These are phyloP conservation scores for Thalassiosira livingstoniorum DNA, from an alignment of 352 stramenopile genomes.

Conservation along the genomic window DNA sequence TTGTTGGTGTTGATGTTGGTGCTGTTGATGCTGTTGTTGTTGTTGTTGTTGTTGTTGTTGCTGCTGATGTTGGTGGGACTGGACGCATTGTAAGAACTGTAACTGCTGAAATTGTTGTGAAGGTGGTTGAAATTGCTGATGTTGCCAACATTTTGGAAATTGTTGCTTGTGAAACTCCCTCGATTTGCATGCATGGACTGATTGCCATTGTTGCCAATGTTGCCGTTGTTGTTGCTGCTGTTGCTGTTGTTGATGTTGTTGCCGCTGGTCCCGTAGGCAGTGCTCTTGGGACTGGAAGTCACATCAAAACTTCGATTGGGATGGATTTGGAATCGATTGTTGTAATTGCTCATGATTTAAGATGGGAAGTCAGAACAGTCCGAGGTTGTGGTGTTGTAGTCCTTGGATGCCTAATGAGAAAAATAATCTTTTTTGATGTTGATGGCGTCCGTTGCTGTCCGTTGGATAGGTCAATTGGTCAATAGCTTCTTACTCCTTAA, in stretches of 20 bases:
- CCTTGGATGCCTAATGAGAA: too few relatives aligned
- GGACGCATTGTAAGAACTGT: not conserved
- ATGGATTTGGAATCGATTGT: too few relatives aligned
- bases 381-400: too few relatives aligned
- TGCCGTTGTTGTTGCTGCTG: not conserved
- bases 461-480: too few relatives aligned
- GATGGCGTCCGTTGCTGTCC: too few relatives aligned
- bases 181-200: not conserved
- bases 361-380: too few relatives aligned
- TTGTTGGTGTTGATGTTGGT: not conserved
- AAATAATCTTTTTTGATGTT: too few relatives aligned
- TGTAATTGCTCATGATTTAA: too few relatives aligned
- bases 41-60: slow-evolving; percentile 18
- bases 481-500: too few relatives aligned
- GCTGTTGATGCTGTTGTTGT: slow-evolving; percentile 31
- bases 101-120: not conserved
- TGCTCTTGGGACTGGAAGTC: too few relatives aligned
- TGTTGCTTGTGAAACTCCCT: slow-evolving; percentile 28
- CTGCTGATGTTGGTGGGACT: not conserved
- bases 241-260: slow-evolving; percentile 22
- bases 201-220: not conserved
- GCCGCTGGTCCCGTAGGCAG: not conserved
- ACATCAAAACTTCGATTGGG: too few relatives aligned
- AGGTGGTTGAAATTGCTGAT: not conserved
- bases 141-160: slow-evolving; percentile 32